A percentile compares a stretch with the other conserved stretches of the same genome.
phyloP scores from a whole-genome alignment of 176 grass and related monocot species.

The Carex myosuroides region DNA sequence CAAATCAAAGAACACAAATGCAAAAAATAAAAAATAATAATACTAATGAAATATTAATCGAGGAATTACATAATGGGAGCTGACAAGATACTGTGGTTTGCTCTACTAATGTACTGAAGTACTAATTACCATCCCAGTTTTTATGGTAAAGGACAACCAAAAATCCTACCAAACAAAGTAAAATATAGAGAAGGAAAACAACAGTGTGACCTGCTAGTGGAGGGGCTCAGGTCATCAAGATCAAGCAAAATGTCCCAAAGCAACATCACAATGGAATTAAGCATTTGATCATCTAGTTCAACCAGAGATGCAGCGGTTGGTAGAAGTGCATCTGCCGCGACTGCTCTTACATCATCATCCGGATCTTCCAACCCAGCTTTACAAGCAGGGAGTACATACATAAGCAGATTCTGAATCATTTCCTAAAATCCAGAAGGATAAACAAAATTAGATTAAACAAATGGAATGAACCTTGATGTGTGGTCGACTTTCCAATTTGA shows the following conservation, averaged over 20 bases:
- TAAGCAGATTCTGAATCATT: conserved; percentile 73
- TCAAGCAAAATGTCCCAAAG: conserved; percentile 99
- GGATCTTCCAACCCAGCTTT: conserved; percentile 95
- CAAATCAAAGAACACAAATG: not conserved
- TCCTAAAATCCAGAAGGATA: conserved; percentile 48
- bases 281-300: conserved; percentile 71
- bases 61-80: not conserved
- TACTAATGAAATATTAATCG: not conserved
- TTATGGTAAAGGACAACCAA: conserved; percentile 2
- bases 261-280: conserved; percentile 87
- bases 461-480: not conserved
- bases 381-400: conserved; percentile 82
- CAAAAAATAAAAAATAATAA: not conserved
- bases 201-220: conserved; percentile 76
- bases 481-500: not conserved
- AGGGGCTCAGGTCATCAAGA: conserved; percentile 95
- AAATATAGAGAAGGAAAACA: not conserved
- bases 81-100: not conserved
- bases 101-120: not conserved
- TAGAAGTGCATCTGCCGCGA: conserved; percentile 92
- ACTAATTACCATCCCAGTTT: not conserved
- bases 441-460: not conserved
- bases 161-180: not conserved
- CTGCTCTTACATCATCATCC: conserved; percentile 96
- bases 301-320: conserved; percentile 79